Evolutionary conservation across 2,329 filamentous ascomycete species (phyloP).

Genomic region (Phoma herbarum): DNA sequence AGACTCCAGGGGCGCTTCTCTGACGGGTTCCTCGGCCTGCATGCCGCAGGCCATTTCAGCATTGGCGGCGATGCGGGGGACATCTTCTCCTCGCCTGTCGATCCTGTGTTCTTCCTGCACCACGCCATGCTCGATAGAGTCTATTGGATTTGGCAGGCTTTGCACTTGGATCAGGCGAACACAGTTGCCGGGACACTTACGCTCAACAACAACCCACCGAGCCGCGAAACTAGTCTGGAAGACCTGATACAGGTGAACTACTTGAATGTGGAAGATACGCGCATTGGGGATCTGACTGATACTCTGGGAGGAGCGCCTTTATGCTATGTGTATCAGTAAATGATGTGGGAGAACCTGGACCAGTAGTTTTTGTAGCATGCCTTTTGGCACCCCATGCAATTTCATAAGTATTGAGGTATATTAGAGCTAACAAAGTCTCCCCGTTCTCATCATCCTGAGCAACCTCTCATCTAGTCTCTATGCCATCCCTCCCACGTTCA

Average conservation of each 20-base stretch:
- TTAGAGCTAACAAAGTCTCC: neutral
- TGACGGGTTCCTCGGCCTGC: constrained; percentile 46
- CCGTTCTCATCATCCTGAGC: neutral
- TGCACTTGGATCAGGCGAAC: constrained; percentile 25
- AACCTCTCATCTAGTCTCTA: neutral
- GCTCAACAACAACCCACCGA: constrained; percentile 54
- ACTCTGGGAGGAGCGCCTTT: constrained; percentile 54
- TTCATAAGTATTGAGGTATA: neutral
- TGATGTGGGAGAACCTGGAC: neutral
- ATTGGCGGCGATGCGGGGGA: constrained; percentile 50
- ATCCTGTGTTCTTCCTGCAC: constrained; percentile 55
- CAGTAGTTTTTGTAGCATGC: neutral
- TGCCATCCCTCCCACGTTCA: neutral
- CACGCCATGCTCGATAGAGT: constrained; percentile 58
- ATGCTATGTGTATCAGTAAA: constrained; percentile 55
- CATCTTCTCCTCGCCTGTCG: constrained; percentile 55
- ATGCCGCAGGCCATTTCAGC: constrained; percentile 51
- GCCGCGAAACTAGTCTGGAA: constrained; percentile 56
- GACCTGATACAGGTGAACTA: constrained; percentile 53
- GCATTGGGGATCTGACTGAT: constrained; percentile 51
- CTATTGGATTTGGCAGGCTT: constrained; percentile 59
- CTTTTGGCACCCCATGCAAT: neutral
- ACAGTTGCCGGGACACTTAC: constrained; percentile 51
- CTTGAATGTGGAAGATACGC: constrained; percentile 36
- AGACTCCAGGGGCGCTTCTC: constrained; percentile 26